These are phyloP conservation scores for Cyclotella baltica DNA, from an alignment of 108 stramenopile species.

Conservation along the genomic window DNA sequence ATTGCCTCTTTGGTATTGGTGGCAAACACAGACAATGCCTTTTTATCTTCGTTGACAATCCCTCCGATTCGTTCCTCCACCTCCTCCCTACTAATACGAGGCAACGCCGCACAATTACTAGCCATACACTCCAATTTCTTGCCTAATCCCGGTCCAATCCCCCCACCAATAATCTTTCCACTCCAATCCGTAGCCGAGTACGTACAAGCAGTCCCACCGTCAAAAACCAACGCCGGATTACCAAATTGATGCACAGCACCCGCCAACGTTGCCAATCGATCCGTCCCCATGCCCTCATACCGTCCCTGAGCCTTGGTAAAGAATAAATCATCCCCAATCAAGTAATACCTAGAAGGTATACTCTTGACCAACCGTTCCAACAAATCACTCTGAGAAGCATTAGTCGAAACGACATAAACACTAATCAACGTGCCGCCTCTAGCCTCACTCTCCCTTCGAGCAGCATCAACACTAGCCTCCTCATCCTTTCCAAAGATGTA, in stretches of 20 bases:
- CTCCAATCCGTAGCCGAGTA: constrained; percentile 66
- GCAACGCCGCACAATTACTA: constrained; percentile 63
- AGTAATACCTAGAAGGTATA: constrained; percentile 59
- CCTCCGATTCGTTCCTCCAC: constrained; percentile 37
- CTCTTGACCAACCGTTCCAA: constrained; percentile 49
- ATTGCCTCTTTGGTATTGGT: constrained; percentile 67
- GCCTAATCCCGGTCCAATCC: constrained; percentile 68
- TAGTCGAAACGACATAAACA: constrained; percentile 73
- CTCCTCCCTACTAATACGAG: constrained; percentile 41
- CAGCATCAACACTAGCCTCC: constrained; percentile 32
- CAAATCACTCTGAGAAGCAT: constrained; percentile 39
- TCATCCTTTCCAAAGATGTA: constrained; percentile 39
- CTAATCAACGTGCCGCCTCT: constrained; percentile 34
- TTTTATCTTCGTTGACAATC: constrained; percentile 12
- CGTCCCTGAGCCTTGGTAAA: constrained; percentile 62
- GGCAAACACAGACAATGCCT: constrained; percentile 60
- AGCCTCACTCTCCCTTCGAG: constrained; percentile 10
- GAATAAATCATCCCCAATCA: constrained; percentile 68
- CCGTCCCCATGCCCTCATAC: constrained; percentile 77
- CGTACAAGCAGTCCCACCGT: constrained; percentile 79
- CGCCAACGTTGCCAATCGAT: constrained; percentile 62
- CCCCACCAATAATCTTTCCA: constrained; percentile 78
- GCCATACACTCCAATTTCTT: constrained; percentile 55
- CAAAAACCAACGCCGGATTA: constrained; percentile 66
- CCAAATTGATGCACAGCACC: constrained; percentile 61